Evolutionary conservation across 345 rosid genomes (phyloP).

Genomic region (Luvunga scandens): DNA sequence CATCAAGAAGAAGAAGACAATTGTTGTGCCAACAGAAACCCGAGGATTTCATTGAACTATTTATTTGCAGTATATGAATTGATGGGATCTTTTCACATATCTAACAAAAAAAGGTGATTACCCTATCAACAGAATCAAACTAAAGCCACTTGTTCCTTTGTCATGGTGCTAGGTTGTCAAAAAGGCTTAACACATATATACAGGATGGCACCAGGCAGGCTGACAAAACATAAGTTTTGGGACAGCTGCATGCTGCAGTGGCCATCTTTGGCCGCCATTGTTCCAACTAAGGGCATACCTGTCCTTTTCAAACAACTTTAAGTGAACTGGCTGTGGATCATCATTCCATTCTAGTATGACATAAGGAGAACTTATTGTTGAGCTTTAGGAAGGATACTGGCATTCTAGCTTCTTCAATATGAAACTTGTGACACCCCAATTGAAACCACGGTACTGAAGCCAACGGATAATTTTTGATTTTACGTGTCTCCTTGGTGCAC

Average conservation of each 20-base stretch:
- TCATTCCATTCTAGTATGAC: background rate
- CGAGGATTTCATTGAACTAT: slow-evolving; percentile 6
- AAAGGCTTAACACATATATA: background rate
- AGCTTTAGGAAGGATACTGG: slow-evolving; percentile 29
- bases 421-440: slow-evolving; percentile 59
- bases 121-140: slow-evolving; percentile 12
- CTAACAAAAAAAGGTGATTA: slow-evolving; percentile 8
- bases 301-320: slow-evolving; percentile 19
- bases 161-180: slow-evolving; percentile 12
- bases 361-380: slow-evolving; percentile 3
- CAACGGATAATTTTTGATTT: slow-evolving; percentile 73
- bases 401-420: slow-evolving; percentile 64
- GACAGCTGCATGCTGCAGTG: slow-evolving; percentile 18
- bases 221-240: slow-evolving; percentile 16
- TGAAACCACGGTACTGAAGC: slow-evolving; percentile 91
- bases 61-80: slow-evolving; percentile 11
- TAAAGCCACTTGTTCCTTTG: slow-evolving; percentile 22
- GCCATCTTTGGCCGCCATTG: slow-evolving; percentile 11
- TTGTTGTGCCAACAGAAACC: slow-evolving; percentile 7
- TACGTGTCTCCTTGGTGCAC: slow-evolving; percentile 57
- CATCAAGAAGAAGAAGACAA: slow-evolving; percentile 14
- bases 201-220: slow-evolving; percentile 18
- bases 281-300: slow-evolving; percentile 11
- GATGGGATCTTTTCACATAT: slow-evolving; percentile 9
- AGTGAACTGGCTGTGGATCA: slow-evolving; percentile 6